Evolutionary conservation across 2,329 filamentous ascomycete genomes (phyloP).

Genomic region (Aspergillus carbonarius): DNA sequence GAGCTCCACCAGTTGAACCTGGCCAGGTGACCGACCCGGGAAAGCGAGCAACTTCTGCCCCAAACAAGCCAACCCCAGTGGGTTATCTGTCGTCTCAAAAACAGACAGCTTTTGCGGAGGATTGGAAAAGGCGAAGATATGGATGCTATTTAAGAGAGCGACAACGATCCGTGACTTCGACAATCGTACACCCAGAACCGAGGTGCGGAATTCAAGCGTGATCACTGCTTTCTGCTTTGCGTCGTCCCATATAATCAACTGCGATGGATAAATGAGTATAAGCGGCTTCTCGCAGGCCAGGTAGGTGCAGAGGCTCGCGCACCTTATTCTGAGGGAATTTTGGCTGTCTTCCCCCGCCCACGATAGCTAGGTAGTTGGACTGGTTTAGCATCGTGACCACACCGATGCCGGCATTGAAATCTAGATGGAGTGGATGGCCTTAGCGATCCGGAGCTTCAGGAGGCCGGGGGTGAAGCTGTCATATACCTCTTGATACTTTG

Average conservation of each 20-base stretch:
- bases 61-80: constrained; percentile 75
- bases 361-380: constrained; percentile 82
- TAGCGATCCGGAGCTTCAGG: neutral
- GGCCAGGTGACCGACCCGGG: constrained; percentile 81
- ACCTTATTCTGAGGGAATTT: constrained; percentile 88
- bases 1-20: constrained; percentile 83
- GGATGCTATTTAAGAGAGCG: constrained; percentile 76
- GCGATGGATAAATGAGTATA: constrained; percentile 2
- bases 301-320: constrained; percentile 9
- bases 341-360: constrained; percentile 81
- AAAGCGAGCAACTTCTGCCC: constrained; percentile 74
- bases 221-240: constrained; percentile 72
- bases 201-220: constrained; percentile 74
- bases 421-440: constrained; percentile 37
- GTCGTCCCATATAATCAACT: constrained; percentile 88
- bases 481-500: constrained; percentile 59
- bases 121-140: constrained; percentile 75
- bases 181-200: constrained; percentile 76
- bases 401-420: constrained; percentile 79
- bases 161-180: constrained; percentile 75
- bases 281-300: neutral
- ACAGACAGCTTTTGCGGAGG: constrained; percentile 68
- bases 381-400: constrained; percentile 83
- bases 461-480: neutral
- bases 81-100: constrained; percentile 86